Percentiles rank a stretch among this genome's conserved stretches.
These are phyloP conservation scores for Dillenia turbinata DNA, from an alignment of 164 flowering plant genomes.

Conservation along the genomic window DNA sequence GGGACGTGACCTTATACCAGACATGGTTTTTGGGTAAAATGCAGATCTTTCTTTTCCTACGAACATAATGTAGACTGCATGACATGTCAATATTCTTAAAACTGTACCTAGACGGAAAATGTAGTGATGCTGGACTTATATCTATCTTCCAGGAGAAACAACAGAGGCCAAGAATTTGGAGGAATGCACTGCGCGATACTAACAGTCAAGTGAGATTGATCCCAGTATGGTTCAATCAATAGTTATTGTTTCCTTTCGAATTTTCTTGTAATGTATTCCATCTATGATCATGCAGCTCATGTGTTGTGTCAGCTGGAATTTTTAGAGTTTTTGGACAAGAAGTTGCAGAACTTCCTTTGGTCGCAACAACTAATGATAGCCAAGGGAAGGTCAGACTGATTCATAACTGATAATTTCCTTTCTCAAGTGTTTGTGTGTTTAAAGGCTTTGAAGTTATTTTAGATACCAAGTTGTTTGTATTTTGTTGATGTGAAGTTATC, in stretches of 20 bases:
- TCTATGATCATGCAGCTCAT: slow-evolving; percentile 52
- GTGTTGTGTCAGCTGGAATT: slow-evolving; percentile 80
- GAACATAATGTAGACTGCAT: not conserved
- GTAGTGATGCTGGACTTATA: too few relatives aligned
- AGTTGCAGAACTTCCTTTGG: slow-evolving; percentile 86
- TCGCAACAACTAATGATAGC: slow-evolving; percentile 46
- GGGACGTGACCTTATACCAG: slow-evolving; percentile 52
- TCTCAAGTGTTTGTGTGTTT: too few relatives aligned
- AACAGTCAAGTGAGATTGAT: slow-evolving; percentile 59
- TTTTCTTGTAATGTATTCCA: not conserved
- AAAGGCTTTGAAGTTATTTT: too few relatives aligned
- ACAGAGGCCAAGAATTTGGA: slow-evolving; percentile 59
- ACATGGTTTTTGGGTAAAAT: slow-evolving; percentile 77
- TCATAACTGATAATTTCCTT: too few relatives aligned
- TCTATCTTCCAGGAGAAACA: slow-evolving; percentile 34
- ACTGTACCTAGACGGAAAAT: too few relatives aligned
- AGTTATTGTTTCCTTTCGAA: not conserved
- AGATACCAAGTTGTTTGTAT: too few relatives aligned
- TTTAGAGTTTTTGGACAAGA: slow-evolving; percentile 75
- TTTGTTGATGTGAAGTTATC: too few relatives aligned
- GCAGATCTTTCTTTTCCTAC: not conserved
- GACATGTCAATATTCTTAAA: too few relatives aligned
- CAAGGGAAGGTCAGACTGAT: too few relatives aligned
- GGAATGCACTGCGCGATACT: slow-evolving; percentile 83
- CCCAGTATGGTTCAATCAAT: too few relatives aligned